Evolutionary conservation across 83 land plant genomes (phyloP).

Genomic region (Picea abies): DNA sequence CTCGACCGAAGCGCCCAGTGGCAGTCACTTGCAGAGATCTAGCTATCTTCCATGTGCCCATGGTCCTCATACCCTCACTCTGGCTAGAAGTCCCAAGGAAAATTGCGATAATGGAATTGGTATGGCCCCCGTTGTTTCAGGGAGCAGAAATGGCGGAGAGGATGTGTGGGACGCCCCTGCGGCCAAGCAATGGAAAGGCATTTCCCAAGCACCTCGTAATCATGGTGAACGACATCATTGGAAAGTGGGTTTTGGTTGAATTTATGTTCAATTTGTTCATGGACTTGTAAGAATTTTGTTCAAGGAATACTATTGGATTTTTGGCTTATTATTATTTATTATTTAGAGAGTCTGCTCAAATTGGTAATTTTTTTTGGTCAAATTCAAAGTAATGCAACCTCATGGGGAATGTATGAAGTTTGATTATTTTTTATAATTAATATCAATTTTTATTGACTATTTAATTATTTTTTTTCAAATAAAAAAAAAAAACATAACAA

Average conservation of each 20-base stretch:
- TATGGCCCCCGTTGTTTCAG: background rate
- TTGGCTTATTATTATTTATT: too few species aligned
- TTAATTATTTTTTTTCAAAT: too few species aligned
- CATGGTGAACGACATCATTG: constrained; percentile 65
- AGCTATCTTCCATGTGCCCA: background rate
- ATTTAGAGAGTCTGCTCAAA: too few species aligned
- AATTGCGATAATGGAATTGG: background rate
- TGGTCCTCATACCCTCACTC: background rate
- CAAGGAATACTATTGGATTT: too few species aligned
- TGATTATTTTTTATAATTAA: too few species aligned
- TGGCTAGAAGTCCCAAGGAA: background rate
- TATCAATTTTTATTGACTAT: too few species aligned
- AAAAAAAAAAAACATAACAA: too few species aligned
- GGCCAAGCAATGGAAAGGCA: background rate
- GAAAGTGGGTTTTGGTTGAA: constrained; percentile 35
- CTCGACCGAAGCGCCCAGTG: background rate
- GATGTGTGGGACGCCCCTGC: constrained; percentile 27
- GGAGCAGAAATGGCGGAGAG: constrained; percentile 27
- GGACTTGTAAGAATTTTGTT: too few species aligned
- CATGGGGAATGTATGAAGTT: too few species aligned
- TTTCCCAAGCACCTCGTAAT: constrained; percentile 56
- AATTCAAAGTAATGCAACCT: too few species aligned
- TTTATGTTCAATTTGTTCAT: background rate
- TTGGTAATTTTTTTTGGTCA: too few species aligned
- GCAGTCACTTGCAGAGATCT: background rate